Evolutionary conservation across 2,329 filamentous ascomycete species (phyloP).

Genomic region (Coleophoma cylindrospora): DNA sequence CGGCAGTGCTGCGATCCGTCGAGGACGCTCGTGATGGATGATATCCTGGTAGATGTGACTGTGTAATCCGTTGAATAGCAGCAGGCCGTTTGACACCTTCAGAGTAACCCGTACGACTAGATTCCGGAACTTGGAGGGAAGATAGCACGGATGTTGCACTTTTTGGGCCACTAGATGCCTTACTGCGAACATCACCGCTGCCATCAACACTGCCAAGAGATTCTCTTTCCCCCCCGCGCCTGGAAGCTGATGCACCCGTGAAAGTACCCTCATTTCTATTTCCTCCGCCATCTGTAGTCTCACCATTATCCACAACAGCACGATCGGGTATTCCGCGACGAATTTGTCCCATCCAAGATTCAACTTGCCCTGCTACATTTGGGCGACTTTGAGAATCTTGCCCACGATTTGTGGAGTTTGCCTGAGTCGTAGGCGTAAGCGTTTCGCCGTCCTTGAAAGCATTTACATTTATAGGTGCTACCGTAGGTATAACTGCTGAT

Average conservation of each 20-base stretch:
- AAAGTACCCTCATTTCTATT: not conserved
- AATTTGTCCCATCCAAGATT: slow-evolving; percentile 12
- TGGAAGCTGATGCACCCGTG: not conserved
- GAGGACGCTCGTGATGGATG: slow-evolving; percentile 52
- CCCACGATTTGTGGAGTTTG: not conserved
- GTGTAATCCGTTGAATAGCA: slow-evolving; percentile 31
- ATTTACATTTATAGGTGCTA: slow-evolving; percentile 44
- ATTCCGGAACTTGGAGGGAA: slow-evolving; percentile 23
- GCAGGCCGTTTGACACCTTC: slow-evolving; percentile 26
- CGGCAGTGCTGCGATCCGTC: slow-evolving; percentile 49
- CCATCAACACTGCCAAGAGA: slow-evolving; percentile 15
- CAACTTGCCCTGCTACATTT: not conserved
- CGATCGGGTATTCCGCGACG: slow-evolving; percentile 6
- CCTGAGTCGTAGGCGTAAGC: slow-evolving; percentile 9
- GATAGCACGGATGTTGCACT: slow-evolving; percentile 21
- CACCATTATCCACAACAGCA: slow-evolving; percentile 14
- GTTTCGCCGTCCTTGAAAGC: slow-evolving; percentile 43
- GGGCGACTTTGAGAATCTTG: not conserved
- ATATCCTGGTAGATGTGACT: slow-evolving; percentile 40
- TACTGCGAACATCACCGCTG: slow-evolving; percentile 18
- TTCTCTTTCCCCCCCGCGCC: not conserved
- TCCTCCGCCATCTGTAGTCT: slow-evolving; percentile 13
- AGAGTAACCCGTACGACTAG: slow-evolving; percentile 18
- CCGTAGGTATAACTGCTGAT: slow-evolving; percentile 30
- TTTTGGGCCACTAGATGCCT: slow-evolving; percentile 25